Evolutionary conservation across 2,329 filamentous ascomycete species (phyloP).

Genomic region (Pseudofabraea citricarpa): DNA sequence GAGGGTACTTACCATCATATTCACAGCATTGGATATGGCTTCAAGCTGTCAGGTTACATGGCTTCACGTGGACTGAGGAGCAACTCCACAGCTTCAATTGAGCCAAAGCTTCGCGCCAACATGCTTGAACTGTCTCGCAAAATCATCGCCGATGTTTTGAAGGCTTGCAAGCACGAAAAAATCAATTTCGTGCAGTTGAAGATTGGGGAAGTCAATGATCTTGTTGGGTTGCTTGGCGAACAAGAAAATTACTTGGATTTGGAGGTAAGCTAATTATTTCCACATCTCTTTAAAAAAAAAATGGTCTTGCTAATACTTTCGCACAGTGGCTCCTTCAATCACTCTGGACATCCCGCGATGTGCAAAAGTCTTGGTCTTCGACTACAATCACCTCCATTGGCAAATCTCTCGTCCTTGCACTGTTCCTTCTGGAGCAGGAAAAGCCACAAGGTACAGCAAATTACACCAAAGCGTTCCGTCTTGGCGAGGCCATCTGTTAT

Average conservation of each 20-base stretch:
- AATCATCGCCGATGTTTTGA: conserved; percentile 35
- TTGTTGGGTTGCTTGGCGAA: conserved; percentile 40
- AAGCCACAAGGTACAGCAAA: background rate
- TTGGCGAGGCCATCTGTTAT: conserved; percentile 12
- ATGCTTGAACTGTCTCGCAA: conserved; percentile 32
- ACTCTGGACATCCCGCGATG: conserved; percentile 12
- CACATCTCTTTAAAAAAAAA: too few species aligned
- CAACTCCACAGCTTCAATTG: conserved; percentile 15
- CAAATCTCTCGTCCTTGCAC: conserved; percentile 9
- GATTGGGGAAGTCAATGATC: conserved; percentile 38
- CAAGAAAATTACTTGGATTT: conserved; percentile 42
- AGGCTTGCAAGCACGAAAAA: conserved; percentile 34
- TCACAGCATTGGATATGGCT: conserved; percentile 37
- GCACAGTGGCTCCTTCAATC: conserved; percentile 6
- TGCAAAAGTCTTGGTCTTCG: conserved; percentile 9
- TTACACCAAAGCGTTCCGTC: conserved; percentile 4
- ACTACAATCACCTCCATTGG: conserved; percentile 9
- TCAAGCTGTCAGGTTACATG: conserved; percentile 39
- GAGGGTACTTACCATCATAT: conserved; percentile 35
- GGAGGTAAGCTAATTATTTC: conserved; percentile 23
- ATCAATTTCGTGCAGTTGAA: conserved; percentile 39
- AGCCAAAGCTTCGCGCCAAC: conserved; percentile 28
- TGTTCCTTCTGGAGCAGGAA: conserved; percentile 4
- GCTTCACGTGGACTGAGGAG: conserved; percentile 35
- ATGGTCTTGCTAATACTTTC: too few species aligned